phyloP scores from a whole-genome alignment of 2,329 filamentous ascomycete species.

The Endoconidiophora laricicola region DNA sequence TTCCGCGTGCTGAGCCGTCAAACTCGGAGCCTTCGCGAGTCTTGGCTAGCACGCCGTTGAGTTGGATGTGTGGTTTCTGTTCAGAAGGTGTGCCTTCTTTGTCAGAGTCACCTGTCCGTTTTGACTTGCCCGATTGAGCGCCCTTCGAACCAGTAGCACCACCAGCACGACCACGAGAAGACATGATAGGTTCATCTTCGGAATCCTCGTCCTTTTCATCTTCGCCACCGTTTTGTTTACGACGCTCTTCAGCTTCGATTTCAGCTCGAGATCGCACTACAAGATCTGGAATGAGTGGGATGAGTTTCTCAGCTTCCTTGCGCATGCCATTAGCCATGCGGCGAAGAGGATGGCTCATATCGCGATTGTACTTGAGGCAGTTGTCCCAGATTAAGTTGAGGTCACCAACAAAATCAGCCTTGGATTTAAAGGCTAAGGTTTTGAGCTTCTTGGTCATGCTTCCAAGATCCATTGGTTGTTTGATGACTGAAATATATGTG shows the following conservation, averaged over 20 bases:
- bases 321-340: slow-evolving; percentile 94
- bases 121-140: slow-evolving; percentile 39
- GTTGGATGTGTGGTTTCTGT: slow-evolving; percentile 53
- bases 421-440: slow-evolving; percentile 62
- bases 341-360: slow-evolving; percentile 69
- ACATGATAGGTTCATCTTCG: slow-evolving; percentile 97
- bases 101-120: slow-evolving; percentile 45
- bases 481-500: slow-evolving; percentile 47
- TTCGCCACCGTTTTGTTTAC: slow-evolving; percentile 72
- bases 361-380: slow-evolving; percentile 88
- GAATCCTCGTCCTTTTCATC: slow-evolving; percentile 77
- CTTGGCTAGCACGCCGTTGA: slow-evolving; percentile 45
- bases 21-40: slow-evolving; percentile 63
- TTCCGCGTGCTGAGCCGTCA: slow-evolving; percentile 59
- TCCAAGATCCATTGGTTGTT: slow-evolving; percentile 93
- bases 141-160: slow-evolving; percentile 47
- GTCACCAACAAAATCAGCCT: slow-evolving; percentile 86
- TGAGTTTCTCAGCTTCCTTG: slow-evolving; percentile 92
- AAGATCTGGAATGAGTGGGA: slow-evolving; percentile 87
- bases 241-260: slow-evolving; percentile 73
- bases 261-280: slow-evolving; percentile 80
- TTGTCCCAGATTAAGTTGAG: slow-evolving; percentile 95
- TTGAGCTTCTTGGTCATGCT: slow-evolving; percentile 98
- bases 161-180: slow-evolving; percentile 79
- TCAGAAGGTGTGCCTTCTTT: slow-evolving; percentile 71